phyloP scores from a whole-genome alignment of 495 filamentous ascomycete genomes.

The Neurospora tetraspora region DNA sequence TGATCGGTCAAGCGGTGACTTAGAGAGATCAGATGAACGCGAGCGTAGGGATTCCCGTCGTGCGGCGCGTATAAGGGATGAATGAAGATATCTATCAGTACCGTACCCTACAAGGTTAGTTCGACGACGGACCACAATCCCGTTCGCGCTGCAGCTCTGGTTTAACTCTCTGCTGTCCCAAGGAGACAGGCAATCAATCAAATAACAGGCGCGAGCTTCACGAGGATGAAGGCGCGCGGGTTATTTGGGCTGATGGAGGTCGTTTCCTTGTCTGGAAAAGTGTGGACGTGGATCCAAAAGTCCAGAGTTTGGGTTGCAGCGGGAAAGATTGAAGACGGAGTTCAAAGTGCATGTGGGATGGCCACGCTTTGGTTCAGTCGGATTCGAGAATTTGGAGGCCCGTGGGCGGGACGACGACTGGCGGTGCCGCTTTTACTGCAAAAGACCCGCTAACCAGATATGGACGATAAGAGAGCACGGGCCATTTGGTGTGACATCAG shows the following conservation, averaged over 20 bases:
- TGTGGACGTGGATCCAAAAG: background rate
- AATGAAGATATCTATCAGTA: background rate
- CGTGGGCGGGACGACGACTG: background rate
- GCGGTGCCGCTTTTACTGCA: background rate
- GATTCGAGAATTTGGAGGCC: background rate
- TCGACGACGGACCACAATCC: background rate
- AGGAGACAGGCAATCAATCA: background rate
- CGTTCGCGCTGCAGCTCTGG: background rate
- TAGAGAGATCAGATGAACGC: background rate
- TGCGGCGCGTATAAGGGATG: background rate
- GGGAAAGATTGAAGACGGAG: background rate
- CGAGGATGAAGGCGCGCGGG: background rate
- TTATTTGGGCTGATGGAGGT: background rate
- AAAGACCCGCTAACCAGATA: background rate
- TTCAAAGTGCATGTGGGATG: background rate
- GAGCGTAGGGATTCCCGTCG: background rate
- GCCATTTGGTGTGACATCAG: constrained; percentile 10
- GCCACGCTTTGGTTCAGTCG: background rate
- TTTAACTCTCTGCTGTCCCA: background rate
- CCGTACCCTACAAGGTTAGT: background rate
- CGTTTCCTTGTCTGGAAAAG: background rate
- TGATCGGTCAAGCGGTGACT: background rate
- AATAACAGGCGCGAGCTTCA: background rate
- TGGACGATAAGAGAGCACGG: constrained; percentile 1
- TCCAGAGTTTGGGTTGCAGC: background rate